These are phyloP conservation scores for Quercus bicolor DNA, from an alignment of 306 rosid genomes.

Conservation along the genomic window DNA sequence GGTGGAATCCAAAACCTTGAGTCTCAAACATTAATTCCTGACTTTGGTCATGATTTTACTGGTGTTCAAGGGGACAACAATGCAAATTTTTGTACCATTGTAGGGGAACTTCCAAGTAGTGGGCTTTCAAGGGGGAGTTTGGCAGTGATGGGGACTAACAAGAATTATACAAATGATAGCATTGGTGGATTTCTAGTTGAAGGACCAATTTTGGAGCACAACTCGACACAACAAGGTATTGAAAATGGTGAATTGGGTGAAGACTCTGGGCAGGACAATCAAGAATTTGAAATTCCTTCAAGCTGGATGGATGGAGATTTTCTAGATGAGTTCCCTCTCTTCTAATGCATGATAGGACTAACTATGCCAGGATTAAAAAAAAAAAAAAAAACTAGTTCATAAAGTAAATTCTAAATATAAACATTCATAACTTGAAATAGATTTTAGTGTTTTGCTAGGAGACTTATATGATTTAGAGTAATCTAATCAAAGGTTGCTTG, in stretches of 20 bases:
- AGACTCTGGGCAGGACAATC: background rate
- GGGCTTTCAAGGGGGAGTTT: background rate
- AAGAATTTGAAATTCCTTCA: background rate
- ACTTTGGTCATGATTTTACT: background rate
- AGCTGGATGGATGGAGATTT: conserved; percentile 2
- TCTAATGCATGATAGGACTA: background rate
- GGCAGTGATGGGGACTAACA: background rate
- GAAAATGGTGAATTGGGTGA: background rate
- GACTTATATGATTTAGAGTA: too few species aligned
- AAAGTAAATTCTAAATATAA: too few species aligned
- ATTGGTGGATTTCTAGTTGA: background rate
- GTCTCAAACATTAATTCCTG: background rate
- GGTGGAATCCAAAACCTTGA: background rate
- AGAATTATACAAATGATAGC: background rate
- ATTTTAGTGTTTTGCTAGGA: too few species aligned
- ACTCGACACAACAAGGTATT: background rate
- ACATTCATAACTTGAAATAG: too few species aligned
- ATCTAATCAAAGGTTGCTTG: too few species aligned
- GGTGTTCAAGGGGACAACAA: background rate
- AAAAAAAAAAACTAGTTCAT: too few species aligned
- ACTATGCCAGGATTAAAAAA: too few species aligned
- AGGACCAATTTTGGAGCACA: background rate
- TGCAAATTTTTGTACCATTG: background rate
- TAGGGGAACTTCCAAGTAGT: background rate
- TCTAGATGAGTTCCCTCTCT: background rate